Conservation (phyloP, 495 filamentous ascomycete genomes). For the Amniculicola lignicola region DNA sequence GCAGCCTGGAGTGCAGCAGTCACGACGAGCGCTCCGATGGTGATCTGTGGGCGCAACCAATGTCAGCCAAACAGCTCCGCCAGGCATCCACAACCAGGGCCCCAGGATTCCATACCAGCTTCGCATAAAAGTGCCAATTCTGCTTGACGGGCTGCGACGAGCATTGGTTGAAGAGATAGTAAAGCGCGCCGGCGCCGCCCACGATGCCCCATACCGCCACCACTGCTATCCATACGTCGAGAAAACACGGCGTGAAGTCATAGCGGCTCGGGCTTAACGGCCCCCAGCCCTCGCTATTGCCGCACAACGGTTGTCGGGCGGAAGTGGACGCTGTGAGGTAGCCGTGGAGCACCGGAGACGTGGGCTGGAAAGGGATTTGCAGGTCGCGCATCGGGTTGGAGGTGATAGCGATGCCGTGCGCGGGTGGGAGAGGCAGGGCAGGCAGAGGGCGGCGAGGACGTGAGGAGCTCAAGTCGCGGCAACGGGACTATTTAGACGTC, state of each 20-base stretch:
- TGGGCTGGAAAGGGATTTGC: conserved; percentile 27
- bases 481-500: too few species aligned
- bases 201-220: conserved; percentile 76
- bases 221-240: conserved; percentile 75
- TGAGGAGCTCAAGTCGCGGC: too few species aligned
- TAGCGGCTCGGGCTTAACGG: conserved; percentile 78
- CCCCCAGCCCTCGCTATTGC: conserved; percentile 91
- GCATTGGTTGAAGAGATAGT: conserved; percentile 68
- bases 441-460: too few species aligned
- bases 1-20: conserved; percentile 68
- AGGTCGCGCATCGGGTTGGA: conserved; percentile 25
- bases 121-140: conserved; percentile 94
- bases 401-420: conserved; percentile 4
- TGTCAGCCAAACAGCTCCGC: too few species aligned
- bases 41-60: conserved; percentile 47
- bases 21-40: conserved; percentile 66
- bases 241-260: conserved; percentile 95
- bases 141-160: conserved; percentile 62
- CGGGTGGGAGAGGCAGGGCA: conserved; percentile 16
- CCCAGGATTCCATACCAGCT: conserved; percentile 60
- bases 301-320: conserved; percentile 66
- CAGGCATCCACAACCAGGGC: too few species aligned
- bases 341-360: conserved; percentile 20
- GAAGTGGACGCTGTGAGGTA: conserved; percentile 38
- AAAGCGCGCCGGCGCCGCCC: conserved; percentile 69